Base-by-base conservation (phyloP, 2,329 filamentous ascomycete species). In the Aspergillus sp. region DNA sequence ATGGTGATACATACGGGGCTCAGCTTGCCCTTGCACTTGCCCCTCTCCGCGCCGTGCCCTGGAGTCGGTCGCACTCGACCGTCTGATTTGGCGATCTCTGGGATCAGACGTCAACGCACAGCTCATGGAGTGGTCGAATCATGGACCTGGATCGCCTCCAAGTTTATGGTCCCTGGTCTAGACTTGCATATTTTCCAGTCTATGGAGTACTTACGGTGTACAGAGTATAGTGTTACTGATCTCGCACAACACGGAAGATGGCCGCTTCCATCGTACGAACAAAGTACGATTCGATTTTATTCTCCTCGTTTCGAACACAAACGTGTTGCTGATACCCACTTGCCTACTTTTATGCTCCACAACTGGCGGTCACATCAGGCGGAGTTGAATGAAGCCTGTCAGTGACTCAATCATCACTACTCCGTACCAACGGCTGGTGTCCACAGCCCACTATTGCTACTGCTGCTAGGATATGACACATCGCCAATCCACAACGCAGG, bases 71-170 rank as follows among this genome's bases (percentile, higher is more conserved):
- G 32, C 32, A 13, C 32, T 36, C 32, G 38, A 5, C 23, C 12
- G n/a, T 55, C 54, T 56, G 54, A 56, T 56, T 49, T 49, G 54
- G 36, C 43, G 19, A 25, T 32, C 30, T 6, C 28, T n/a, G 54
- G 38, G 54, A 19, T 39, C 47, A 47, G 54, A 39, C 43, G 54
- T 17, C 23, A 47, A 36, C 32, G 32, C 32, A 36, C 32, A 36
- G 32, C 43, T 47, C 54, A 5, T 15, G 25, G 17, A 21, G 43
- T n/a, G 32, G 30, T 47, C 54, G 48, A 56, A 56, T 56, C 54
- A 56, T 21, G 23, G 28, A 28, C n/a, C 15, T 43, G 48, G 45
- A 10, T 50, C 25, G 25, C 25, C 23, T 50, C 25, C 17, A 13
- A 21, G 17, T 21, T 5, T 19, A 36, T 36, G 19, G 15, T 30